These are phyloP conservation scores for Camelina hispida DNA, from an alignment of 345 rosid genomes.

Conservation along the genomic window DNA sequence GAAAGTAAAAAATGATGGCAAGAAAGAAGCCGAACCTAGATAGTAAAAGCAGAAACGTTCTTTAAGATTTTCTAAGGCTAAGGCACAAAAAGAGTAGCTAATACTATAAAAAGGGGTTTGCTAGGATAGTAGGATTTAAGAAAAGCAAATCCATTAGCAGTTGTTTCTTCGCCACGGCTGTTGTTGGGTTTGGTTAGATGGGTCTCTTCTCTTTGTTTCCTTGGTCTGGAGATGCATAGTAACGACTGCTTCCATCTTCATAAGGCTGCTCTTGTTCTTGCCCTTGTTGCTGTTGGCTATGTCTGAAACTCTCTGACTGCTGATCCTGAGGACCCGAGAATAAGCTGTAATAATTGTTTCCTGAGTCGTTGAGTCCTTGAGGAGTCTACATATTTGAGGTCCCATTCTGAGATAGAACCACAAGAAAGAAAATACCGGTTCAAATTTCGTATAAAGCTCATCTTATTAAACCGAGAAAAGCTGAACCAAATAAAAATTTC, in stretches of 20 bases:
- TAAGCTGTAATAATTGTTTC: slow-evolving; percentile 62
- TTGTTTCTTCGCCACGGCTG: slow-evolving; percentile 60
- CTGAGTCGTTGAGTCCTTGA: slow-evolving; percentile 69
- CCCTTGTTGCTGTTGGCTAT: slow-evolving; percentile 59
- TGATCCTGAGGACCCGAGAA: slow-evolving; percentile 70
- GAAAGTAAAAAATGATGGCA: too few species aligned
- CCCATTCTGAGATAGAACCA: slow-evolving; percentile 53
- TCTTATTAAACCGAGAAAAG: background rate
- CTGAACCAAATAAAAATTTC: background rate
- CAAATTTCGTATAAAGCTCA: background rate
- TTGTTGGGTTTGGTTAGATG: too few species aligned
- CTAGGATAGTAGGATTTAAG: too few species aligned
- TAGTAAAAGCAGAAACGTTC: too few species aligned
- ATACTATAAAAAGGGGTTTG: too few species aligned
- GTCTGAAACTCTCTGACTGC: slow-evolving; percentile 64
- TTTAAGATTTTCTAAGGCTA: too few species aligned
- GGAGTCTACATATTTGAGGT: slow-evolving; percentile 70
- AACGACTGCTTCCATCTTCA: slow-evolving; percentile 52
- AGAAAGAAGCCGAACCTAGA: too few species aligned
- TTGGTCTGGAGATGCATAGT: slow-evolving; percentile 52
- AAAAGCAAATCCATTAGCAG: slow-evolving; percentile 45
- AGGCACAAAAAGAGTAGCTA: too few species aligned
- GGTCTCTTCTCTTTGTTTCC: slow-evolving; percentile 55
- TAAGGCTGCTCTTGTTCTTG: slow-evolving; percentile 67
- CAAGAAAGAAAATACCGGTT: background rate